Evolutionary conservation across 345 rosid species (phyloP).

Genomic region (Laguncularia racemosa): DNA sequence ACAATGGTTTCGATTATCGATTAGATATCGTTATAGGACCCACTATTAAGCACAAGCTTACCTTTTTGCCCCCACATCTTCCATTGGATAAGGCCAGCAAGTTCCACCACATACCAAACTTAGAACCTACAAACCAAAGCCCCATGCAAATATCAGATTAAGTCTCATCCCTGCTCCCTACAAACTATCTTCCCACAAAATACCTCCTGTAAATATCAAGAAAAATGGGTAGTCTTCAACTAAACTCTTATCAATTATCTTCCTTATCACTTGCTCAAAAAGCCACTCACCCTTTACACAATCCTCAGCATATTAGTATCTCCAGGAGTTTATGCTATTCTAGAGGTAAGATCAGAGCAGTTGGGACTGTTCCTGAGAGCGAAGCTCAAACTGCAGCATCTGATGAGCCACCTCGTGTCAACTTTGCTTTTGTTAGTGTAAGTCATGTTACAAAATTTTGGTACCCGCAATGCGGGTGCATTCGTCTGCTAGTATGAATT

Average conservation of each 20-base stretch:
- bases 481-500: too few species aligned
- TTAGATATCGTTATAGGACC: too few species aligned
- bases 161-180: neutral
- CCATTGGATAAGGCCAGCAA: constrained; percentile 12
- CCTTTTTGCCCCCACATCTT: neutral
- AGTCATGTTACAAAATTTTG: constrained; percentile 7
- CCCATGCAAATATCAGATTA: neutral
- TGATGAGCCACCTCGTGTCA: constrained; percentile 52
- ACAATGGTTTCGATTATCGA: too few species aligned
- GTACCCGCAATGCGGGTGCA: too few species aligned
- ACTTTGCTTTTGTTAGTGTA: constrained; percentile 83
- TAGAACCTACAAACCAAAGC: neutral
- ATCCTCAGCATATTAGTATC: constrained; percentile 13
- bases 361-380: constrained; percentile 37
- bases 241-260: constrained; percentile 39
- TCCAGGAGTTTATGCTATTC: constrained; percentile 14
- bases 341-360: constrained; percentile 30
- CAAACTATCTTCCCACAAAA: neutral
- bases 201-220: constrained; percentile 5
- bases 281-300: constrained; percentile 14
- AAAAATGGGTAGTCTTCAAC: constrained; percentile 56
- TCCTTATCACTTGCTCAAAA: constrained; percentile 20
- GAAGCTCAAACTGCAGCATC: constrained; percentile 23
- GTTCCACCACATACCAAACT: neutral
- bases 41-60: too few species aligned